These are phyloP conservation scores for Diaporthe caulivora DNA, from an alignment of 2,329 filamentous ascomycete genomes.

Conservation along the genomic window DNA sequence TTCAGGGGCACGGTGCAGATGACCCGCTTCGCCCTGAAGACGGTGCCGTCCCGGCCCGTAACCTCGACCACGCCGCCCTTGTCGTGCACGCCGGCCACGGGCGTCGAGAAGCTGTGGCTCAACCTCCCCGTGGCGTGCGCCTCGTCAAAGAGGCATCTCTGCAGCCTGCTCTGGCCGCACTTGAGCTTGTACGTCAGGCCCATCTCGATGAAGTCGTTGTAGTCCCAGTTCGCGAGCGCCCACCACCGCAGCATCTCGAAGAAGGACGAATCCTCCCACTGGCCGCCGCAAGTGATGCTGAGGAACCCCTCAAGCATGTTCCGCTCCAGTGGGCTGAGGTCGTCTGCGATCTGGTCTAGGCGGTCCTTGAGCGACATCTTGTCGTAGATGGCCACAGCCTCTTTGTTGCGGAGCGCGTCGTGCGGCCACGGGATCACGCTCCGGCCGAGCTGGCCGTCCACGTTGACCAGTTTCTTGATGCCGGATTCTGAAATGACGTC, in stretches of 20 bases:
- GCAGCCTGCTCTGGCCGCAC: constrained; percentile 59
- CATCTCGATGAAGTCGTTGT: constrained; percentile 53
- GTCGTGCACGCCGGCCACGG: constrained; percentile 50
- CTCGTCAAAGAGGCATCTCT: constrained; percentile 59
- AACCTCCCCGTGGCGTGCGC: constrained; percentile 53
- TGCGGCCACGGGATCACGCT: constrained; percentile 56
- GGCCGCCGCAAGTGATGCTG: constrained; percentile 55
- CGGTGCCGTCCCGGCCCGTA: constrained; percentile 47
- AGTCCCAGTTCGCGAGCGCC: constrained; percentile 57
- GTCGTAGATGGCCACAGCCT: constrained; percentile 51
- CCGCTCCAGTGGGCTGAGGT: constrained; percentile 56
- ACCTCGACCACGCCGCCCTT: constrained; percentile 48
- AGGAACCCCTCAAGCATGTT: constrained; percentile 55
- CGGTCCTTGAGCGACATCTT: constrained; percentile 56
- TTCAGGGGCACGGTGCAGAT: constrained; percentile 60
- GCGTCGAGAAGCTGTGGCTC: constrained; percentile 55
- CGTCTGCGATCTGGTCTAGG: constrained; percentile 53
- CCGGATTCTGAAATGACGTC: constrained; percentile 50
- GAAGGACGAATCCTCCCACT: constrained; percentile 57
- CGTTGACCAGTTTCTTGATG: constrained; percentile 58
- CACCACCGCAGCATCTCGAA: constrained; percentile 63
- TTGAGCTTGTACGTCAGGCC: constrained; percentile 57
- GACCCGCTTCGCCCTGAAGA: constrained; percentile 48
- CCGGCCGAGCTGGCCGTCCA: constrained; percentile 56
- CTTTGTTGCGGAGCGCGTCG: constrained; percentile 49